Base-by-base conservation (phyloP, 2,329 filamentous ascomycete genomes). In the Endoconidiophora laricicola region DNA sequence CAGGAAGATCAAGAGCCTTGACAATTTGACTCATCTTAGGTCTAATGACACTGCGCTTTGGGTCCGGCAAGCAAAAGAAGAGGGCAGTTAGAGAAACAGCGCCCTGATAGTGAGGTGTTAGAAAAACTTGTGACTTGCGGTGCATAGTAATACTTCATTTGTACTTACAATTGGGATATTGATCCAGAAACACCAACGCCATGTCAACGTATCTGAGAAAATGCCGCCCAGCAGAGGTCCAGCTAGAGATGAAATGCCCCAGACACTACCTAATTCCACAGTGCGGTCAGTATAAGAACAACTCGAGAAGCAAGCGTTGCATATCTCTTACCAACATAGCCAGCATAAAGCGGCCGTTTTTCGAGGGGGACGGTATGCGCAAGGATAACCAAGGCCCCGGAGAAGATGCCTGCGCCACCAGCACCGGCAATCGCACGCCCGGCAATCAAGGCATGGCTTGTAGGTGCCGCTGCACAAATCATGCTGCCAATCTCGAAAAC, bases 331-430 rank as follows among this genome's bases (percentile, higher is more conserved):
- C 52, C 52, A 44, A 55, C 47, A 22, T 51, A 49, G 22, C 69
- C 69, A n/a, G 60, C 62, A 42, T 61, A 65, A 20, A 66, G 52
- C 14, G 64, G 61, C 2, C 63, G 54, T 33, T 57, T 58, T 14
- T 58, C 58, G 16, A 65, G 57, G 4, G 63, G 63, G 1, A 65
- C 62, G 2, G 59, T 61, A 45, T 62, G 60, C n/a, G 61, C 61
- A 33, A 72, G 65, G 52, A 74, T 65, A 20, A 62, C 62, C 29
- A 65, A 55, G 1, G 62, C 62, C 1, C 70, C 71, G 16, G 67
- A 68, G 56, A 71, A 71, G 48, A 66, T 66, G 20, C 66, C 67
- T 9, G 71, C 63, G 12, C 69, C 60, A 29, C 69, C 70, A 22
- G 65, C 54, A 4, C 64, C 63, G 0, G 63, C 59, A 14, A 66